Conservation (phyloP, 345 rosid species). For the Isatis tinctoria region DNA sequence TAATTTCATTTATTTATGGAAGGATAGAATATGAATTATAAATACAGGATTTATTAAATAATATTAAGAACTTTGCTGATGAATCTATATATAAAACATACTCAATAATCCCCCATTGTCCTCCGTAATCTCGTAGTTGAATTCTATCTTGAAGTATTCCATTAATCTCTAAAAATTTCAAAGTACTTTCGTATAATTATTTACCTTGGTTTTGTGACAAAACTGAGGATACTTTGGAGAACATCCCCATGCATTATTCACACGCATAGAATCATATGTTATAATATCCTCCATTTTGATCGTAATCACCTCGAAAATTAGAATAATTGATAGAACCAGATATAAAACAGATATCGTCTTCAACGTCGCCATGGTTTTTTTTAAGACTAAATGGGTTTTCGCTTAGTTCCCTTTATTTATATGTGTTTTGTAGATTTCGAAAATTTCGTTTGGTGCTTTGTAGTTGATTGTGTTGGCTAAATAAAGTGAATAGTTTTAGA, state of each 20-base stretch:
- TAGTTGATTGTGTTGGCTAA: conserved; percentile 4
- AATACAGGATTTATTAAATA: neutral
- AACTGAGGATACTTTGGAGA: conserved; percentile 29
- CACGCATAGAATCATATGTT: neutral
- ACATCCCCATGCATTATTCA: conserved; percentile 29
- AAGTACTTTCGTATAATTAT: conserved; percentile 22
- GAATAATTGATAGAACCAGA: neutral
- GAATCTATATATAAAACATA: neutral
- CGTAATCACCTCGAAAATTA: neutral
- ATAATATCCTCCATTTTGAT: conserved; percentile 9
- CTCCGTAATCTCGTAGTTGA: neutral
- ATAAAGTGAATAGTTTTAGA: neutral
- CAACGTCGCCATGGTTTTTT: neutral
- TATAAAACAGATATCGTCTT: neutral
- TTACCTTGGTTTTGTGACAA: conserved; percentile 18
- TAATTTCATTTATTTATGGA: neutral
- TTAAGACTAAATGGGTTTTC: neutral
- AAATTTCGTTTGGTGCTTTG: neutral
- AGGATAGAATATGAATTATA: neutral
- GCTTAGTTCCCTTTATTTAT: neutral
- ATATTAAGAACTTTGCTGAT: neutral
- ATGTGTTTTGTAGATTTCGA: neutral
- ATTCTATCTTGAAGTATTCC: neutral
- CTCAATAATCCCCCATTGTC: neutral
- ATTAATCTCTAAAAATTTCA: neutral